A percentile compares a stretch with the other conserved stretches of the same genome.
phyloP scores from a whole-genome alignment of 2,329 filamentous ascomycete species.

The Aspergillus costaricaensis region DNA sequence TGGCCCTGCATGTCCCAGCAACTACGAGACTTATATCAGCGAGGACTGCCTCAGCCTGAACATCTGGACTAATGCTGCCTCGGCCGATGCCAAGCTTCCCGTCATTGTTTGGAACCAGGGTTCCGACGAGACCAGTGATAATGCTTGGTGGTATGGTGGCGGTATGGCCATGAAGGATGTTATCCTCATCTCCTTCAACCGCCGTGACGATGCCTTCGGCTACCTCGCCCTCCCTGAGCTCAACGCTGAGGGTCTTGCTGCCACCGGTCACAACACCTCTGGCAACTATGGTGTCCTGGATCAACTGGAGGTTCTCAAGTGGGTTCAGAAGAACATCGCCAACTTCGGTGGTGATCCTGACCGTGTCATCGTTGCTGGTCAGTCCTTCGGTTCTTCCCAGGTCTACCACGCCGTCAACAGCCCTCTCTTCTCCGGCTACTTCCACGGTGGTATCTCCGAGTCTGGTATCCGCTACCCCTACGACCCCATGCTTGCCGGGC shows the following conservation, averaged over 20 bases:
- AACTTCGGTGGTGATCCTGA: constrained; percentile 56
- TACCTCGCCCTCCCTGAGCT: constrained; percentile 31
- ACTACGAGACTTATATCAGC: constrained; percentile 21
- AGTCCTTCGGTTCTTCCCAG: constrained; percentile 34
- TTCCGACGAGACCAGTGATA: constrained; percentile 29
- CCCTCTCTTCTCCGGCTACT: constrained; percentile 31
- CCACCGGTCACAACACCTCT: constrained; percentile 28
- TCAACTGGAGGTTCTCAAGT: constrained; percentile 57
- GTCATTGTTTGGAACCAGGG: constrained; percentile 36
- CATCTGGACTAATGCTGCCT: constrained; percentile 31
- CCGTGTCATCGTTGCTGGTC: constrained; percentile 47
- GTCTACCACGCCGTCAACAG: constrained; percentile 36
- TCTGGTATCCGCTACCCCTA: constrained; percentile 34
- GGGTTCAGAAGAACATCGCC: constrained; percentile 55
- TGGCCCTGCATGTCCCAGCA: constrained; percentile 26
- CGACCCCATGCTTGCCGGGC: constrained; percentile 31
- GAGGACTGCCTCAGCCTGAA: constrained; percentile 39
- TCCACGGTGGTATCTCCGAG: constrained; percentile 34
- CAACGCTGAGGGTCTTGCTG: constrained; percentile 24
- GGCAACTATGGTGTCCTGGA: constrained; percentile 49
- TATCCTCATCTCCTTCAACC: constrained; percentile 33
- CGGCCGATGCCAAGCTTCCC: constrained; percentile 25
- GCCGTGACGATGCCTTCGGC: constrained; percentile 31
- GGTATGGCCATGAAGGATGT: constrained; percentile 33
- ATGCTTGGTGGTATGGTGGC: constrained; percentile 30